A percentile compares a stretch with the other conserved stretches of the same genome.
These are phyloP conservation scores for Panaeolus cyanescens DNA, from an alignment of 768 basidiomycete genomes.

Conservation along the genomic window DNA sequence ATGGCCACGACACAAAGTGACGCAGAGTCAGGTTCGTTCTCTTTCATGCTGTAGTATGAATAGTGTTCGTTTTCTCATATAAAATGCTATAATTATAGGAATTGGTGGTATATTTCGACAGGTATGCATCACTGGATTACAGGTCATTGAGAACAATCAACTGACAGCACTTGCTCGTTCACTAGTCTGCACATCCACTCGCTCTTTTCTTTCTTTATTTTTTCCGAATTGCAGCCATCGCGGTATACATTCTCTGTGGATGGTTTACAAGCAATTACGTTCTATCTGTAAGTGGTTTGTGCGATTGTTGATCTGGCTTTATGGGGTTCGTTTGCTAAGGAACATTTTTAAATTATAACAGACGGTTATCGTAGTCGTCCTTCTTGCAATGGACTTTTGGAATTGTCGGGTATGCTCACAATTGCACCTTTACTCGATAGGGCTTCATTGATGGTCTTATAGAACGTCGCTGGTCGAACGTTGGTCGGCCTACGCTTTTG, in stretches of 20 bases:
- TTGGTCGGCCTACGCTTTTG: constrained; percentile 95
- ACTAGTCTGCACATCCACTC: constrained; percentile 77
- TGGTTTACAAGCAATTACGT: constrained; percentile 91
- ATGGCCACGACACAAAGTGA: constrained; percentile 62
- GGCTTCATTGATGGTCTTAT: neutral
- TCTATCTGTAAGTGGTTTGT: constrained; percentile 66
- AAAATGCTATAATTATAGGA: constrained; percentile 35
- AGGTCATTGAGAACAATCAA: neutral
- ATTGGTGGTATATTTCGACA: constrained; percentile 78
- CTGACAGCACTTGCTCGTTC: neutral
- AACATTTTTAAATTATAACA: constrained; percentile 14
- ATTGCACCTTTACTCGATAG: neutral
- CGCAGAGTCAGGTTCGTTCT: constrained; percentile 71
- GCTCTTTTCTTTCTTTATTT: constrained; percentile 87
- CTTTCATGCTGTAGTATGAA: neutral
- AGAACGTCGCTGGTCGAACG: constrained; percentile 94
- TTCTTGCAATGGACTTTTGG: constrained; percentile 99
- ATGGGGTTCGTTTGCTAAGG: neutral
- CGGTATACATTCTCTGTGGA: constrained; percentile 92
- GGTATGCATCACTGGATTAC: constrained; percentile 39
- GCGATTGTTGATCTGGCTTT: neutral
- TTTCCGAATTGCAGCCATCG: constrained; percentile 86
- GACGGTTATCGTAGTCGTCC: constrained; percentile 90
- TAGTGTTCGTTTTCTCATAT: neutral
- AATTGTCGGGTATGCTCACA: constrained; percentile 76